A percentile compares a stretch with the other conserved stretches of the same genome.
These are phyloP conservation scores for Suillus paluster DNA, from an alignment of 768 basidiomycete genomes.

Conservation along the genomic window DNA sequence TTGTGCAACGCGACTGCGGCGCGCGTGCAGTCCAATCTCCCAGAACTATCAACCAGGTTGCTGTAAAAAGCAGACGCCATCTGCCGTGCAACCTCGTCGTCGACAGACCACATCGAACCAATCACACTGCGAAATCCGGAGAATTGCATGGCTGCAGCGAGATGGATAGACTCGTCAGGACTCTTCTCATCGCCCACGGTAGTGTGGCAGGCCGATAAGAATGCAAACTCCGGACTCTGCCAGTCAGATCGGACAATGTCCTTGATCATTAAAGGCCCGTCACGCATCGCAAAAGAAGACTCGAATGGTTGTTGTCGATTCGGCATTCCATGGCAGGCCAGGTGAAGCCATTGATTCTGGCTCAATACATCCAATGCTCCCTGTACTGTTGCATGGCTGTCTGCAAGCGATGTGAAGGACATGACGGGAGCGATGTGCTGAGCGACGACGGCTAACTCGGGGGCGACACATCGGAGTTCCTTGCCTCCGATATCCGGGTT, in stretches of 20 bases:
- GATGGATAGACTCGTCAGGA: slow-evolving; percentile 24
- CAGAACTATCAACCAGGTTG: neutral
- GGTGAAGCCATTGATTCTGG: slow-evolving; percentile 18
- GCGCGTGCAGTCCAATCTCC: neutral
- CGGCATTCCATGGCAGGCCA: slow-evolving; percentile 25
- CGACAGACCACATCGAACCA: slow-evolving; percentile 28
- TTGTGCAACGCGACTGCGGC: neutral
- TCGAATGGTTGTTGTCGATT: slow-evolving; percentile 14
- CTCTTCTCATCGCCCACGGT: slow-evolving; percentile 19
- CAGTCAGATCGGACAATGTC: slow-evolving; percentile 16
- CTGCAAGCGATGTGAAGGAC: neutral
- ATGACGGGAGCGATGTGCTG: neutral
- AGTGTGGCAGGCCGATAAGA: slow-evolving; percentile 30
- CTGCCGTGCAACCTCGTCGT: slow-evolving; percentile 15
- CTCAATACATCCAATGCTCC: slow-evolving; percentile 9
- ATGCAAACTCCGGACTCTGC: slow-evolving; percentile 19
- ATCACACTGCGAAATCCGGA: slow-evolving; percentile 25
- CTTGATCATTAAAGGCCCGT: slow-evolving; percentile 14
- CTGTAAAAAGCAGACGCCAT: slow-evolving; percentile 3
- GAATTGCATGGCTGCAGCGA: slow-evolving; percentile 27
- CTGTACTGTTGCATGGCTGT: neutral
- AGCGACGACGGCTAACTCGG: neutral
- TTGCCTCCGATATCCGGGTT: neutral
- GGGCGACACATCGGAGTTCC: neutral
- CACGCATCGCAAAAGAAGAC: slow-evolving; percentile 20